Percentiles rank a stretch among this genome's conserved stretches.
These are phyloP conservation scores for Dactylellina sp. DNA, from an alignment of 2,329 filamentous ascomycete genomes.

Conservation along the genomic window DNA sequence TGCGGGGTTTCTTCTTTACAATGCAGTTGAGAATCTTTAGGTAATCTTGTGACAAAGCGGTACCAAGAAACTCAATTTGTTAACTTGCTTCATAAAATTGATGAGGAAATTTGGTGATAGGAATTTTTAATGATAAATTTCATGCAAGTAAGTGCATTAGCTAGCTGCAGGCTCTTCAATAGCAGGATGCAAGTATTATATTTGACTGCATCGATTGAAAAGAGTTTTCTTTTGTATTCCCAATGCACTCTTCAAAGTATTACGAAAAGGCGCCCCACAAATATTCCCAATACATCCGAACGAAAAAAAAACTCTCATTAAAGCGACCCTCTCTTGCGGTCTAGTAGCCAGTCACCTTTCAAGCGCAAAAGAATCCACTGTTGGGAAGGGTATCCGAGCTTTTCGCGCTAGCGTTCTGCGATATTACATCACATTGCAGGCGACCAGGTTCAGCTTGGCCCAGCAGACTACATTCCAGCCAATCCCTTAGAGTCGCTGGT, in stretches of 20 bases:
- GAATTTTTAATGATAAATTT: background rate
- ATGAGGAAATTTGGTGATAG: background rate
- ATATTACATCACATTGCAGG: constrained; percentile 56
- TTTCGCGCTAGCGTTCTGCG: constrained; percentile 36
- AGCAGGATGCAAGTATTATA: constrained; percentile 5
- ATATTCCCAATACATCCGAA: background rate
- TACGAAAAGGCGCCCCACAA: background rate
- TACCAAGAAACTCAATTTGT: background rate
- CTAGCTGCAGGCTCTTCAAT: constrained; percentile 35
- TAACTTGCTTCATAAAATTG: background rate
- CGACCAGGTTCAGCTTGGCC: constrained; percentile 41
- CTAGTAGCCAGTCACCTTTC: constrained; percentile 22
- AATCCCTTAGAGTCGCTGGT: constrained; percentile 42
- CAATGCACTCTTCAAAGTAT: background rate
- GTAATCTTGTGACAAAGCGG: background rate
- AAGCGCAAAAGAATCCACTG: constrained; percentile 24
- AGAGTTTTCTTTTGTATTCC: constrained; percentile 8
- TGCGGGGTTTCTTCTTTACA: too few species aligned
- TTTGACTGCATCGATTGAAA: constrained; percentile 20
- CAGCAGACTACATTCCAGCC: constrained; percentile 44
- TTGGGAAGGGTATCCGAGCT: constrained; percentile 24
- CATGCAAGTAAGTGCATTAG: constrained; percentile 56
- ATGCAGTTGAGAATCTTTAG: too few species aligned
- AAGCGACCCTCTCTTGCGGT: background rate
- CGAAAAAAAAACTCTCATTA: background rate